These are phyloP conservation scores for Amesomyces nigricolor DNA, from an alignment of 2,329 filamentous ascomycete genomes.

Conservation along the genomic window DNA sequence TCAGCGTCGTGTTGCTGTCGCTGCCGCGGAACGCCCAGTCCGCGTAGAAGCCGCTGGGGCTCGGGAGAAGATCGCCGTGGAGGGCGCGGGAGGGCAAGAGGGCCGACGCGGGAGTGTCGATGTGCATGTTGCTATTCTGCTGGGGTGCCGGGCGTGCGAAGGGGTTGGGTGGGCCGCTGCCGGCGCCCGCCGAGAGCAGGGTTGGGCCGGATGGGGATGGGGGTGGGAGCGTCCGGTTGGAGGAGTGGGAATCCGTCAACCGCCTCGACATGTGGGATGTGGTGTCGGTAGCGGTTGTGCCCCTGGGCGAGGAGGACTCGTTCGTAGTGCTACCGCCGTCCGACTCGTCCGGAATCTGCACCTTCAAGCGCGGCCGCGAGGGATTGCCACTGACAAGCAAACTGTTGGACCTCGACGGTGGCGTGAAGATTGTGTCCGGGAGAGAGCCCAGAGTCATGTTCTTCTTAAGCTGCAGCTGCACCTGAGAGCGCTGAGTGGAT, in stretches of 20 bases:
- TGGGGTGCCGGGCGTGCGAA: slow-evolving; percentile 85
- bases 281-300: slow-evolving; percentile 52
- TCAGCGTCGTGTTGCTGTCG: slow-evolving; percentile 83
- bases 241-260: slow-evolving; percentile 49
- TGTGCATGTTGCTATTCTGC: slow-evolving; percentile 51
- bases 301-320: slow-evolving; percentile 55
- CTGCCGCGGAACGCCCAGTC: slow-evolving; percentile 74
- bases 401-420: slow-evolving; percentile 74
- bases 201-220: slow-evolving; percentile 86
- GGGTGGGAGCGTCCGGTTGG: slow-evolving; percentile 77
- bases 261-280: slow-evolving; percentile 51
- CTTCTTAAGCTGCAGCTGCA: slow-evolving; percentile 43
- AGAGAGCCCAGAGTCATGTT: slow-evolving; percentile 55
- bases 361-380: slow-evolving; percentile 74
- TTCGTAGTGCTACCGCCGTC: slow-evolving; percentile 63
- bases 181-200: slow-evolving; percentile 79
- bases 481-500: slow-evolving; percentile 41
- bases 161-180: slow-evolving; percentile 82
- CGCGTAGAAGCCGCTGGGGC: slow-evolving; percentile 85
- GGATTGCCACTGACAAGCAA: slow-evolving; percentile 57
- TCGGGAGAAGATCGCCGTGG: slow-evolving; percentile 79
- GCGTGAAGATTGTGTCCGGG: slow-evolving; percentile 59
- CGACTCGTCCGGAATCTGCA: slow-evolving; percentile 93
- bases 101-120: slow-evolving; percentile 87
- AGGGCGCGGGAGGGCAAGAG: slow-evolving; percentile 88